phyloP scores from a whole-genome alignment of 78 protist species.

The Mantamonas sphyraenae region DNA sequence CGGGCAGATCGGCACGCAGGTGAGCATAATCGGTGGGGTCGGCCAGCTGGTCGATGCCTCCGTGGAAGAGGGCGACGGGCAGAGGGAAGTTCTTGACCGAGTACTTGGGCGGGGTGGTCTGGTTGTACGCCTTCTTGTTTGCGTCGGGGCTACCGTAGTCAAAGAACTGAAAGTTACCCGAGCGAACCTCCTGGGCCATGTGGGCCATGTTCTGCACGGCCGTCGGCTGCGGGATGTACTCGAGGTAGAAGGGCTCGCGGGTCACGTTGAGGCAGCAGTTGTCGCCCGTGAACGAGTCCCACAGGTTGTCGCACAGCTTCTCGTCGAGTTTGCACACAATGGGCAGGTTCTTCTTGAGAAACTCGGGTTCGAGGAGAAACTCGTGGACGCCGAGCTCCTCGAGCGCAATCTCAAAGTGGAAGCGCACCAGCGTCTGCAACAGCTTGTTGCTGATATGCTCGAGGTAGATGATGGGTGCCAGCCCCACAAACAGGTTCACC shows the following conservation, averaged over 20 bases:
- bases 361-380: neutral
- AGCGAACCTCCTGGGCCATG: slow-evolving; percentile 35
- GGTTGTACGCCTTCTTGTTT: neutral
- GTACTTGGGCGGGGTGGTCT: slow-evolving; percentile 28
- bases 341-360: neutral
- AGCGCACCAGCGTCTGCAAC: neutral
- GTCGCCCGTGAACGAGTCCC: neutral
- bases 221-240: neutral
- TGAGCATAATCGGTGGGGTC: slow-evolving; percentile 57
- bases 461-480: slow-evolving; percentile 5
- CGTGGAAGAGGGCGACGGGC: slow-evolving; percentile 25
- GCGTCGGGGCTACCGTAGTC: slow-evolving; percentile 24
- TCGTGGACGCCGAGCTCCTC: neutral
- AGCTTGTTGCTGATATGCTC: neutral
- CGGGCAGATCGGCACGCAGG: neutral
- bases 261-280: neutral
- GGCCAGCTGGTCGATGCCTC: slow-evolving; percentile 51
- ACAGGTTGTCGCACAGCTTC: neutral
- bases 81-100: slow-evolving; percentile 12
- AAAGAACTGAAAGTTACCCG: slow-evolving; percentile 27
- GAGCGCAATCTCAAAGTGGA: neutral
- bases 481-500: slow-evolving; percentile 1
- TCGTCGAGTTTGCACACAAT: neutral
- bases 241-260: neutral
- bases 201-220: slow-evolving; percentile 40